These are phyloP conservation scores for Tuber calosporum DNA, from an alignment of 495 filamentous ascomycete species.

Conservation along the genomic window DNA sequence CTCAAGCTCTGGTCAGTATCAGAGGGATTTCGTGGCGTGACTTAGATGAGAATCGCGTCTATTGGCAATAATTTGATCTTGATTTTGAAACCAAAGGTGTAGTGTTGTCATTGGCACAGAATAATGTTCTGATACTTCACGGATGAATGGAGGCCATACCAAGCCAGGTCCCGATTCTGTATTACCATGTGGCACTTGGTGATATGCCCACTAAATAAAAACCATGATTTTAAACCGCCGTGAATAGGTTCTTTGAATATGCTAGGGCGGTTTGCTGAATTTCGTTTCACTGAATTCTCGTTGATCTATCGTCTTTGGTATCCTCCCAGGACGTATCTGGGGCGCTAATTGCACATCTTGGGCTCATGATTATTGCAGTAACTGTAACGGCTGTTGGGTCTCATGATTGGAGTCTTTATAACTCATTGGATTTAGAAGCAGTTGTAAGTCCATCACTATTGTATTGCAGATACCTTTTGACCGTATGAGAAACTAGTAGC, in stretches of 20 bases:
- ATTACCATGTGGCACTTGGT: neutral
- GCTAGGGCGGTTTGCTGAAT: neutral
- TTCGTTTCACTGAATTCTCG: neutral
- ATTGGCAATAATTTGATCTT: neutral
- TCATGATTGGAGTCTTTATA: too few relatives aligned
- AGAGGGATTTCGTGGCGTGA: neutral
- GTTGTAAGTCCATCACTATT: too few relatives aligned
- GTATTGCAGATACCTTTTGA: too few relatives aligned
- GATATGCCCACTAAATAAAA: neutral
- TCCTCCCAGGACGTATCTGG: neutral
- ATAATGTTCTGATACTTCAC: neutral
- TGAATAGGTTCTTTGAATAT: neutral
- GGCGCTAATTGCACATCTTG: too few relatives aligned
- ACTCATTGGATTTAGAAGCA: too few relatives aligned
- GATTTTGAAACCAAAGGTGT: neutral
- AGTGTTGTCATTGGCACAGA: neutral
- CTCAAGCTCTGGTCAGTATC: neutral
- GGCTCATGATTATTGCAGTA: too few relatives aligned
- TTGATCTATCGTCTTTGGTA: neutral
- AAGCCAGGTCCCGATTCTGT: too few relatives aligned
- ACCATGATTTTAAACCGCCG: neutral
- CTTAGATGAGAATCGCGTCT: neutral
- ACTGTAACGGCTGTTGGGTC: too few relatives aligned
- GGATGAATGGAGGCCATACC: neutral
- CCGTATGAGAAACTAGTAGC: too few relatives aligned